Evolutionary conservation across 208 protist genomes (phyloP).

Genomic region (Crithidia sp.): DNA sequence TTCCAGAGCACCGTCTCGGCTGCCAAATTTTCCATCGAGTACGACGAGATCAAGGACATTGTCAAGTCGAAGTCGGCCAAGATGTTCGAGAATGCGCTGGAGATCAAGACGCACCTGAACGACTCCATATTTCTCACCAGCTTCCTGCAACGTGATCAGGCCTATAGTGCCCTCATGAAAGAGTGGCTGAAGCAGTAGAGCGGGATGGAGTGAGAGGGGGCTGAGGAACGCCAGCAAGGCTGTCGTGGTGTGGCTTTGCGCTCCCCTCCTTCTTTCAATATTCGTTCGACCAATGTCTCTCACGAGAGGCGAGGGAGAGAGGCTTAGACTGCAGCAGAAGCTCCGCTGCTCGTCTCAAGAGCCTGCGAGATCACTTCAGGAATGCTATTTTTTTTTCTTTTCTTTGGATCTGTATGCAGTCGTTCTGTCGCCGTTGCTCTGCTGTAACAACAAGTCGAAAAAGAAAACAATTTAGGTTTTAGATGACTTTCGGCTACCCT

Average conservation of each 20-base stretch:
- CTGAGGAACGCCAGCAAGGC: not conserved
- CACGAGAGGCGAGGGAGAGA: too few species aligned
- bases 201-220: not conserved
- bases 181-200: conserved; percentile 73
- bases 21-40: conserved; percentile 68
- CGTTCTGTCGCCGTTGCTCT: not conserved
- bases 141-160: conserved; percentile 75
- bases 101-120: conserved; percentile 70
- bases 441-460: too few species aligned
- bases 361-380: not conserved
- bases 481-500: too few species aligned
- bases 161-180: conserved; percentile 73
- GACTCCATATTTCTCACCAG: conserved; percentile 64
- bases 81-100: conserved; percentile 73
- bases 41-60: conserved; percentile 86
- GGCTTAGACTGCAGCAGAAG: too few species aligned
- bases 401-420: conserved; percentile 4
- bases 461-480: too few species aligned
- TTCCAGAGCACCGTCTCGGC: conserved; percentile 51
- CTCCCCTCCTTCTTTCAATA: not conserved
- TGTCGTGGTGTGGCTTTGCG: not conserved
- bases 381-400: conserved; percentile 7
- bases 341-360: not conserved
- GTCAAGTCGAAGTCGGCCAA: conserved; percentile 70
- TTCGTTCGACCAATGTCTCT: too few species aligned